These are phyloP conservation scores for Cyberlindnera mississippiensis DNA, from an alignment of 805 yeast genomes.

Conservation along the genomic window DNA sequence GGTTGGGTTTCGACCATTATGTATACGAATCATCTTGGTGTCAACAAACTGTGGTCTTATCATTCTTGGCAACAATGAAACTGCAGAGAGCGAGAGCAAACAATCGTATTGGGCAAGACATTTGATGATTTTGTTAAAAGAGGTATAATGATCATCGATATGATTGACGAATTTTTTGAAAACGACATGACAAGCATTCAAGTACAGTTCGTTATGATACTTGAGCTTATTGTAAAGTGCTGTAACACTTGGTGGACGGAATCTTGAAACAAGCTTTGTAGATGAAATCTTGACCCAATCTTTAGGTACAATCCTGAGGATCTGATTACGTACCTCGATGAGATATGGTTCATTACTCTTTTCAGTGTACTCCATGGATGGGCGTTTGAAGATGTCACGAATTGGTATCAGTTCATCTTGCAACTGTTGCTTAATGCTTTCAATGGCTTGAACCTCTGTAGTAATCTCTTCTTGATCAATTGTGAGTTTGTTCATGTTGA, in stretches of 20 bases:
- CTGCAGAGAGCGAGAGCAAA: slow-evolving; percentile 60
- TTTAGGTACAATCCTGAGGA: slow-evolving; percentile 51
- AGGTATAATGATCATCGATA: slow-evolving; percentile 41
- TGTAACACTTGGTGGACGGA: slow-evolving; percentile 57
- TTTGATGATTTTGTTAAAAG: slow-evolving; percentile 47
- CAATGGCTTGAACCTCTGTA: slow-evolving; percentile 37
- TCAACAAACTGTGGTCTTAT: slow-evolving; percentile 61
- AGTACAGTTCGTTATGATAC: slow-evolving; percentile 52
- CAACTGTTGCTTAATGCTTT: slow-evolving; percentile 45
- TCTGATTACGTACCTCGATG: slow-evolving; percentile 66
- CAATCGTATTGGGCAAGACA: slow-evolving; percentile 67
- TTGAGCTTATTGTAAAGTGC: slow-evolving; percentile 50
- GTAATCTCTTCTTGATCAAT: slow-evolving; percentile 38
- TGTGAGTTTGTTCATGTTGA: slow-evolving; percentile 32
- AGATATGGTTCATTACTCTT: slow-evolving; percentile 66
- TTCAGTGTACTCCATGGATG: slow-evolving; percentile 51
- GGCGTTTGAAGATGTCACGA: slow-evolving; percentile 46
- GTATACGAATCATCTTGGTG: slow-evolving; percentile 44
- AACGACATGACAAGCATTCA: slow-evolving; percentile 29
- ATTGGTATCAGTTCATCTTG: slow-evolving; percentile 49
- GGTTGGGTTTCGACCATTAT: slow-evolving; percentile 78
- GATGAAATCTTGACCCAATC: slow-evolving; percentile 78
- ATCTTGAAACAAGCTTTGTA: slow-evolving; percentile 65
- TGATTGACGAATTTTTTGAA: slow-evolving; percentile 44
- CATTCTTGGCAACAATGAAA: slow-evolving; percentile 62